Evolutionary conservation across 768 basidiomycete genomes (phyloP).

Genomic region (Cystobasidium tubakii): DNA sequence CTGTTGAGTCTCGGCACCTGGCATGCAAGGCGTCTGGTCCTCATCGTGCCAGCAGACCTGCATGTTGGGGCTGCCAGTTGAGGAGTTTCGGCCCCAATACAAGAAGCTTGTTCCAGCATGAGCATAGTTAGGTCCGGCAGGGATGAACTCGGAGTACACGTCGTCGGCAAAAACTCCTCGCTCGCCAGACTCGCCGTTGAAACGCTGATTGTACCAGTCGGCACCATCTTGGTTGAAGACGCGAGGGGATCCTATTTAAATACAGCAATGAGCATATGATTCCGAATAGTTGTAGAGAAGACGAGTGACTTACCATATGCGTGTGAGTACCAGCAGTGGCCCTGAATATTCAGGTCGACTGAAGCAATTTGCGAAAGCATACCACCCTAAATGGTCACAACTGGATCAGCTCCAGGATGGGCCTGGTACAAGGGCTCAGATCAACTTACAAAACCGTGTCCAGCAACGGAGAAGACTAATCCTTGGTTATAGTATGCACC

Average conservation of each 20-base stretch:
- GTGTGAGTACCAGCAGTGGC: constrained; percentile 32
- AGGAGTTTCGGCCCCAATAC: constrained; percentile 34
- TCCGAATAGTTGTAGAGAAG: neutral
- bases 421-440: too few species aligned
- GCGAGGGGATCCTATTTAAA: constrained; percentile 18
- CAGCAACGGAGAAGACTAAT: constrained; percentile 37
- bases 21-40: neutral
- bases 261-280: neutral
- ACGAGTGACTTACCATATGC: constrained; percentile 14
- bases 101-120: constrained; percentile 38
- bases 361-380: constrained; percentile 37
- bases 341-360: constrained; percentile 36
- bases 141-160: constrained; percentile 33
- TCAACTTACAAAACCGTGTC: constrained; percentile 34
- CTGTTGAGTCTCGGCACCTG: constrained; percentile 1
- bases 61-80: constrained; percentile 34
- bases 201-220: constrained; percentile 32
- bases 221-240: constrained; percentile 35
- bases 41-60: constrained; percentile 38
- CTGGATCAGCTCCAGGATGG: too few species aligned
- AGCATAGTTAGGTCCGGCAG: constrained; percentile 33
- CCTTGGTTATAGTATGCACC: constrained; percentile 25
- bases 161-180: constrained; percentile 37
- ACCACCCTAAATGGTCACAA: constrained; percentile 15
- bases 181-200: constrained; percentile 42